Evolutionary conservation across 495 filamentous ascomycete genomes (phyloP), one percentile per base, ranked within the genome.

Genomic region (Hyaloscypha variabilis): DNA sequence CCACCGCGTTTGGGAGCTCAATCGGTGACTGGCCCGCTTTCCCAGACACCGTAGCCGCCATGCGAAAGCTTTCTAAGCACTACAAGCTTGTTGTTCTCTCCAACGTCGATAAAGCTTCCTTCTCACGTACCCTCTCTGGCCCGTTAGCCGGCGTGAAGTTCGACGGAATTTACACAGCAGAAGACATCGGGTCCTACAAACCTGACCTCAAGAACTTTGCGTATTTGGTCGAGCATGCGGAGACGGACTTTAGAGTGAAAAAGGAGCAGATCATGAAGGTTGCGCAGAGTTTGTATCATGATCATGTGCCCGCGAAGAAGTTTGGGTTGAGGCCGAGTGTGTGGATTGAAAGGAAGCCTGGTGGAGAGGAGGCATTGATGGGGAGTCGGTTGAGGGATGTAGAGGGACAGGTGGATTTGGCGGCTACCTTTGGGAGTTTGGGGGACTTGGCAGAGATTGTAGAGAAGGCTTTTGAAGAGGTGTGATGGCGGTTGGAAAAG

Each of bases 141-240:
- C 80, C 83, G 39, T 75, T 88, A 28, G 75, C 81, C 39, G 78
- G 76, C 49, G 78, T 77, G 0, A 54, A 64, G 4, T 94, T 94
- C 63, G 89, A 92, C 69, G 82, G 82, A 17, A 78, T 92, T 24
- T 87, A 88, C 73, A 93, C 91, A 19, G 91, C 91, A 10, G 81
- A 93, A 77, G 83, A 89, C 50, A 85, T 94, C 36, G 90, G 91
- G 11, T 79, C 77, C 8, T 95, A 94, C 73, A 95, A 94, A 78
- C 92, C 92, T 0, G 78, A 82, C 63, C 70, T 77, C 36, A 64
- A 65, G 34, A 93, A 92, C 67, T 96, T 94, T 68, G 73, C 80
- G 59, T 90, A 89, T 63, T 73, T 93, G 58, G 34, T 57, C 28
- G 58, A 61, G 0, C 36, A 68, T n/a, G 65, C 55, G 8, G 29